A percentile compares a stretch with the other conserved stretches of the same genome.
Evolutionary conservation across 495 filamentous ascomycete genomes (phyloP).

Genomic region (Aspergillus nanangensis): DNA sequence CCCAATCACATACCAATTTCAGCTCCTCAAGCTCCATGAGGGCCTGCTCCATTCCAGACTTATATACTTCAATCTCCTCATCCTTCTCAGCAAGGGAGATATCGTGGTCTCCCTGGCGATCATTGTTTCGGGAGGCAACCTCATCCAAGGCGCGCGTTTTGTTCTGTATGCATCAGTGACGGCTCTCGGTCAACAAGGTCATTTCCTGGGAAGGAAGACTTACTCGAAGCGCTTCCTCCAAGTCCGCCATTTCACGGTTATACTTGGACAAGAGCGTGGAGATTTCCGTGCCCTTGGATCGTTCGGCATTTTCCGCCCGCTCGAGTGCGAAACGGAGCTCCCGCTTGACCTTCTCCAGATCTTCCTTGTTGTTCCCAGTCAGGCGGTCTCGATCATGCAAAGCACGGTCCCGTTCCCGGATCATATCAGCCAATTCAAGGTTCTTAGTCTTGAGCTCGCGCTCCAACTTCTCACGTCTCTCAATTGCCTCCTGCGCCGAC

Average conservation of each 20-base stretch:
- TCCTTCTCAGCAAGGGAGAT: conserved; percentile 83
- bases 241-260: conserved; percentile 92
- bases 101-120: conserved; percentile 82
- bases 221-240: conserved; percentile 83
- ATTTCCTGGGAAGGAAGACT: conserved; percentile 5
- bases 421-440: conserved; percentile 96
- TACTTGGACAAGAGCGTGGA: conserved; percentile 92
- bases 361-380: conserved; percentile 82
- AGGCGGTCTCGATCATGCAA: conserved; percentile 85
- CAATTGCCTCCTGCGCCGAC: conserved; percentile 95
- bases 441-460: conserved; percentile 99
- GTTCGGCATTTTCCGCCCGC: conserved; percentile 87
- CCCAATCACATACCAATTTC: conserved; percentile 45
- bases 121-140: conserved; percentile 65
- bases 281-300: conserved; percentile 87
- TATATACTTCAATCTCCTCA: conserved; percentile 94
- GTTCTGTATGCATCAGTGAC: conserved; percentile 39
- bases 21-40: conserved; percentile 87
- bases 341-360: conserved; percentile 93
- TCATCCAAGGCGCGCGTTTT: conserved; percentile 91
- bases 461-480: conserved; percentile 88
- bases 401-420: conserved; percentile 92
- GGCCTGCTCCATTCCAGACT: conserved; percentile 94
- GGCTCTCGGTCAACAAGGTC: not conserved
- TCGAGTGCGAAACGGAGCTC: conserved; percentile 91